Evolutionary conservation across 2,329 filamentous ascomycete genomes (phyloP), one percentile per base, ranked within the genome.

Genomic region (Alternaria burnsii): DNA sequence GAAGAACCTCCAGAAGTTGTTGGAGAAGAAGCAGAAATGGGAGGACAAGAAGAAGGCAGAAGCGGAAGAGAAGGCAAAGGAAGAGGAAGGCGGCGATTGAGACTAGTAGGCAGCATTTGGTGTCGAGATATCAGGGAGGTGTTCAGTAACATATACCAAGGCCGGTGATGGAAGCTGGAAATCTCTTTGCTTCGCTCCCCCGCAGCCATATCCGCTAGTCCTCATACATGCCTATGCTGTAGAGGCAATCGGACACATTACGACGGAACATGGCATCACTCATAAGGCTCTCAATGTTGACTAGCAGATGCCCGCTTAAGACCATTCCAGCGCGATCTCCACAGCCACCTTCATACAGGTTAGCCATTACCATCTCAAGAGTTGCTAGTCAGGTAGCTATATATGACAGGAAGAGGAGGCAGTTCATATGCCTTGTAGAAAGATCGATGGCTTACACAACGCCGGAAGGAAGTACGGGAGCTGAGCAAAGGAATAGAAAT

Each of bases 1-100:
- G 1, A 96, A 93, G 82, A 91, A 90, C 68, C 75, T 98, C 70
- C 91, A 90, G 76, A 92, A 91, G 76, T 77, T 98, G 67, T 78
- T 98, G 59, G 91, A 94, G 22, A 89, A 85, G 81, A 93, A 93
- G 78, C 84, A 82, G 66, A 86, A 88, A 59, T 82, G 87, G 56
- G 86, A 84, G 51, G 86, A 85, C 12, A 88, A 82, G 77, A 85
- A 82, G 75, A 84, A 85, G 63, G 83, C 84, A 48, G 85, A 82
- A 73, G 83, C 83, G 56, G 83, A 85, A 61, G 85, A 83, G 40
- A 82, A 66, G 36, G 68, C 67, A 50, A 70, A 66, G 28, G 72
- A 76, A 36, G 68, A 69, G 10, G 68, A 66, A 26, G 67, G 52
- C 9, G 64, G 61, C 32, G 66, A 63, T 58, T 70, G 66, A 70